Conservation (phyloP, 805 yeast species). For the Isabelozyma gotoi region DNA sequence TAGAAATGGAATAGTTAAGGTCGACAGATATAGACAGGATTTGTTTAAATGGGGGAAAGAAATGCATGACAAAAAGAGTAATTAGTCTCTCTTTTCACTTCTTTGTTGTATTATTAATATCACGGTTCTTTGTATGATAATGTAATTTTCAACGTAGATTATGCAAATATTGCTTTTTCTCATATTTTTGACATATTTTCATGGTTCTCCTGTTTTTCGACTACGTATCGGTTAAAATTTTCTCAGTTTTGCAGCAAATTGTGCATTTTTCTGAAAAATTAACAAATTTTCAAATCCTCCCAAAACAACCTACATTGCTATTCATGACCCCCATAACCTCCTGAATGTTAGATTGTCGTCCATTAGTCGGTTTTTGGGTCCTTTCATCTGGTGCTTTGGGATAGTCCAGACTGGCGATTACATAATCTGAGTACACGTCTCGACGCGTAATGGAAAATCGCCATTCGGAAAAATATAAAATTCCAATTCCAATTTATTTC, state of each 20-base stretch:
- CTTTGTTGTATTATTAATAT: not conserved
- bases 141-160: not conserved
- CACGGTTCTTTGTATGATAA: not conserved
- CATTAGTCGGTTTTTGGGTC: too few species aligned
- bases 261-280: not conserved
- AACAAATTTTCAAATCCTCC: not conserved
- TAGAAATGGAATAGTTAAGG: slow-evolving; percentile 73
- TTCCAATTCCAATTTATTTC: not conserved
- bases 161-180: too few species aligned
- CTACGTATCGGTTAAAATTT: too few species aligned
- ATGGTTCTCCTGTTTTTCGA: not conserved
- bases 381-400: too few species aligned
- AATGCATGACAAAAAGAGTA: slow-evolving; percentile 53
- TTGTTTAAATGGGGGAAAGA: slow-evolving; percentile 84
- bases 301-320: too few species aligned
- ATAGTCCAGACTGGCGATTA: not conserved
- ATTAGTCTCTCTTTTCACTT: slow-evolving; percentile 5
- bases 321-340: too few species aligned
- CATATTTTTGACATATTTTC: not conserved
- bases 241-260: not conserved
- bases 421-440: not conserved
- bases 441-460: slow-evolving; percentile 1
- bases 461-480: not conserved
- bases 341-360: too few species aligned
- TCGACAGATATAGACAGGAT: slow-evolving; percentile 70